A percentile compares a stretch with the other conserved stretches of the same genome.
phyloP scores from a whole-genome alignment of 257 asterid genomes.

The Gardenia jasminoides region DNA sequence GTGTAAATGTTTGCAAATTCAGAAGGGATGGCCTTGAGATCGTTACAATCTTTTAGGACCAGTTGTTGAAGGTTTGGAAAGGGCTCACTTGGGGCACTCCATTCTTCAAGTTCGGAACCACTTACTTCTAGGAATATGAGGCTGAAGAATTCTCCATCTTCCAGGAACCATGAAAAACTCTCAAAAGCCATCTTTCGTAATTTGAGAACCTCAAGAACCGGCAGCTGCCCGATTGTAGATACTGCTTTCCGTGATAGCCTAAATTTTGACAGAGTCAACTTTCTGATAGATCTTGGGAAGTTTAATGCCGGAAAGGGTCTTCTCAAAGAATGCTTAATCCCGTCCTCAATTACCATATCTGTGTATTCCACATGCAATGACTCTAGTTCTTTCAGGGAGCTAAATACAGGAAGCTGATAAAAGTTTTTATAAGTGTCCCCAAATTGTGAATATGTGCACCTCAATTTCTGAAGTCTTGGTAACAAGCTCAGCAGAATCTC shows the following conservation, averaged over 20 bases:
- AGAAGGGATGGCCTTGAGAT: not conserved
- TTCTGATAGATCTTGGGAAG: conserved; percentile 14
- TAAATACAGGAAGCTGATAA: too few relatives aligned
- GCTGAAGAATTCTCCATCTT: too few relatives aligned
- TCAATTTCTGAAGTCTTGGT: conserved; percentile 6
- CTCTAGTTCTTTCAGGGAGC: not conserved
- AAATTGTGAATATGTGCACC: too few relatives aligned
- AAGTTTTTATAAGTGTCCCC: too few relatives aligned
- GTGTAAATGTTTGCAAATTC: not conserved
- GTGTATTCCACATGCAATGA: too few relatives aligned
- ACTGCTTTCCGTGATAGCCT: conserved; percentile 10
- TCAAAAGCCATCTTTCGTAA: too few relatives aligned
- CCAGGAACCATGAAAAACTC: too few relatives aligned
- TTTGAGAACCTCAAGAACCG: conserved; percentile 4
- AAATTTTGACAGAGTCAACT: not conserved
- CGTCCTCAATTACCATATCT: too few relatives aligned
- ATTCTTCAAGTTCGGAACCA: too few relatives aligned
- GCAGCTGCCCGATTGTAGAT: conserved; percentile 2
- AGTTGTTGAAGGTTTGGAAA: conserved; percentile 17
- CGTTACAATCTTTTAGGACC: conserved; percentile 3
- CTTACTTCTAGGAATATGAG: too few relatives aligned
- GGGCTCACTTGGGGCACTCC: not conserved
- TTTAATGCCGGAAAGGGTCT: too few relatives aligned
- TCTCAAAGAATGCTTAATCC: too few relatives aligned
- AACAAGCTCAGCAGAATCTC: not conserved